Evolutionary conservation across 2,329 filamentous ascomycete genomes (phyloP), one percentile per base, ranked within the genome.

Genomic region (Chaetomium strumarium): DNA sequence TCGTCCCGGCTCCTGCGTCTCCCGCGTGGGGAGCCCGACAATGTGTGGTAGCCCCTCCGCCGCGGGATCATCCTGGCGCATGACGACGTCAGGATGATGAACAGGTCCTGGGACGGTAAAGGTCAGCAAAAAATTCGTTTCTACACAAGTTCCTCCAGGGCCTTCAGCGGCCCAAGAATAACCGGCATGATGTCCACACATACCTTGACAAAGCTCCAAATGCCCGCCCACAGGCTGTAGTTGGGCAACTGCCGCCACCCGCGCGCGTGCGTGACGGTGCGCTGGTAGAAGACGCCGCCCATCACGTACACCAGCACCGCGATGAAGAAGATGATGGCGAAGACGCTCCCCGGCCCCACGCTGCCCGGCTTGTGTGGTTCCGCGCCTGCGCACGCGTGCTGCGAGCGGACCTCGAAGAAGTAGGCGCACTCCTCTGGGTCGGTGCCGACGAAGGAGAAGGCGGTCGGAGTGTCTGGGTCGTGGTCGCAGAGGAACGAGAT

Each of bases 241-340:
- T 99, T 97, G 49, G 93, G 93, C 61, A 96, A 74, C 69, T 99
- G 93, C 61, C 88, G 83, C 93, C 92, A 97, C 44, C 93, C 93
- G 57, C 93, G 80, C 62, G 95, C 90, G 68, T 99, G 89, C 71
- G 91, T 86, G 53, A 99, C 91, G 31, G 90, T 95, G 55, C 93
- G 83, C 70, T 96, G 92, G 75, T 97, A 99, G 58, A 96, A 90
- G 62, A 95, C 87, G 64, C 93, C 93, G 61, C 93, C 93, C 36
- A 95, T 79, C 51, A 96, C 75, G 70, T 99, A 99, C 19, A 93
- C 93, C 10, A 92, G 72, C 36, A 96, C 78, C 10, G 91, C 88
- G 55, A 83, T 79, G 55, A 77, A 74, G 60, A 82, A 80, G 67
- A 99, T 97, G 58, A 97, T 86, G 55, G 88, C 87, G 66, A 99